Evolutionary conservation across 1,284 basidiomycete genomes (phyloP), one percentile per base, ranked within the genome.

Genomic region (Anthracocystis setariae): DNA sequence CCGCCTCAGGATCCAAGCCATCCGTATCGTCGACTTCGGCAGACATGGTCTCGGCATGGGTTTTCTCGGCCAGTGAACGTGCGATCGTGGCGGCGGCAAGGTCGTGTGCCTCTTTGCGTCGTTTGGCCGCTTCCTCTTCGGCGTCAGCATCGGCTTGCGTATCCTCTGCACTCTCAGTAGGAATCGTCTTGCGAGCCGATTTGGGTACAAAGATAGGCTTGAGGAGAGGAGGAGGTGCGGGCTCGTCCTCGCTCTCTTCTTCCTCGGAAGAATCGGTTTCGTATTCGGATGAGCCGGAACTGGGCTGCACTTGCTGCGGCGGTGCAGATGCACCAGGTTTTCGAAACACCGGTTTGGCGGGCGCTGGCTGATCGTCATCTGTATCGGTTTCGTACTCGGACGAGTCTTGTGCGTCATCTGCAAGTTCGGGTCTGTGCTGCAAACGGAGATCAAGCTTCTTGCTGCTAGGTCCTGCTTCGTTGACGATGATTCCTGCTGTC

Each of bases 11-110:
- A 79, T 98, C 94, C 46, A 94, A 82, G 1, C 92, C 94, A 80
- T 99, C 96, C 1, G 92, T 92, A 83, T 98, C 96, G 84, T 98
- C 94, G 0, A 98, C 87, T 63, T 97, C 94, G 1, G 48, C 53
- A 15, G 91, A 90, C 27, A 91, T 85, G 15, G 90, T 83, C 18
- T 91, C 90, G 56, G 91, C 89, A 71, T 72, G 92, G 91, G 84
- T 94, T 91, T 87, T 92, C 92, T 92, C 91, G 8, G 89, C 89
- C 18, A 96, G 84, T 82, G 93, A 91, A 17, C 91, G 87, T 61
- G 87, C 87, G 76, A 96, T 94, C 73, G 89, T 92, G 79, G 93
- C 91, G 0, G 91, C 93, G 7, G 94, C 93, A 73, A 95, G 85
- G 72, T 92, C 88, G 71, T 94, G 91, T 61, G 90, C 90, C 75